Base-by-base conservation (phyloP, 108 stramenopile genomes). In the Asterionellopsis glacialis region DNA sequence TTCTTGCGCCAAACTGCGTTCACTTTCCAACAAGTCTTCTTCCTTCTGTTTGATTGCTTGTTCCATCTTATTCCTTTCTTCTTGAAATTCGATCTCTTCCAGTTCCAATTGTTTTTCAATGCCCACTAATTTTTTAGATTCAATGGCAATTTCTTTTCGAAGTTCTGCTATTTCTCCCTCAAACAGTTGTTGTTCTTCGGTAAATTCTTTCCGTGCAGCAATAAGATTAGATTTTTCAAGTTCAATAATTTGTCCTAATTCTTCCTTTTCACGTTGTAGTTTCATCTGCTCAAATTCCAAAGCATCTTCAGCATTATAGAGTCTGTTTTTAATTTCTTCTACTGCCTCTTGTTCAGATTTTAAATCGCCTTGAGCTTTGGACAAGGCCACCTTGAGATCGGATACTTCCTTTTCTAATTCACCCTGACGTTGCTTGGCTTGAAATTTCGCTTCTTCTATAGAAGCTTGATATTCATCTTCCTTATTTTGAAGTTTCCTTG, bases 201-300 rank as follows among this genome's bases (percentile, higher is more conserved):
- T 28, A 38, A 65, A 69, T 16, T 51, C 19, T 19, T 23, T 21
- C 47, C 51, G 44, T 27, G 61, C 43, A 18, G 43, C 13, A 6
- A 21, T 25, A 9, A 79, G 49, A 39, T 66, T 51, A 40, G 51
- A 42, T 12, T 60, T 64, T 53, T 75, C 70, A 13, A 63, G 42
- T 23, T 67, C 61, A 16, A 75, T 55, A n/a, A 45, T 27, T 33
- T 68, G 18, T 40, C 60, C 51, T 26, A 75, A 28, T 14, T 57
- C 56, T 28, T 54, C 15, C 23, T 71, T 71, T 26, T 72, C 74
- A 41, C 74, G 70, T 45, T 76, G 51, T 57, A 83, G 79, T 22
- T 65, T 55, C 77, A 79, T 79, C 54, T 79, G 77, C 42, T 79
- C 74, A 53, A 70, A 79, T 45, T 83, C 82, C 68, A 83, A 55